These are phyloP conservation scores for Picea glauca DNA, from an alignment of 75 land plant genomes.

Conservation along the genomic window DNA sequence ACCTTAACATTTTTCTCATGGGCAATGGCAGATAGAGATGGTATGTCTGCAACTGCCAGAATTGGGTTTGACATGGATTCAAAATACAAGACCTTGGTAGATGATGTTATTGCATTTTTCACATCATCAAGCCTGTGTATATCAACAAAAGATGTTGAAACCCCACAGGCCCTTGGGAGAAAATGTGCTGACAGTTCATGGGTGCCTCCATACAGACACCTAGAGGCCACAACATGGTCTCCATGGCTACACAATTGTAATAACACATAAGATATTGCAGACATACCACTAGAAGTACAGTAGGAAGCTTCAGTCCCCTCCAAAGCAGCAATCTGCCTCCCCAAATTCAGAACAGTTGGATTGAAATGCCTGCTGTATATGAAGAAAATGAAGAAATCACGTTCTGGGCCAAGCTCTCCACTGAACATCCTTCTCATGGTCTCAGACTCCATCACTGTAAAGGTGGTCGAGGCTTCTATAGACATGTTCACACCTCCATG, in stretches of 20 bases:
- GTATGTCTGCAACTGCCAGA: constrained; percentile 72
- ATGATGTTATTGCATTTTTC: constrained; percentile 39
- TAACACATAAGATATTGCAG: constrained; percentile 72
- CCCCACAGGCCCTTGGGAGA: constrained; percentile 62
- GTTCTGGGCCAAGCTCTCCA: constrained; percentile 88
- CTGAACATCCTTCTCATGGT: constrained; percentile 77
- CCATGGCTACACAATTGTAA: constrained; percentile 75
- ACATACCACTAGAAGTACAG: constrained; percentile 93
- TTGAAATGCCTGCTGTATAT: constrained; percentile 96
- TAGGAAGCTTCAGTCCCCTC: constrained; percentile 97
- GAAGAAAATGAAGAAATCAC: constrained; percentile 91
- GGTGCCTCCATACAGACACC: constrained; percentile 82
- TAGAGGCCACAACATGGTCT: constrained; percentile 78
- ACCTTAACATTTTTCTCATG: constrained; percentile 62
- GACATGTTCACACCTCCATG: constrained; percentile 99
- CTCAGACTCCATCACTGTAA: constrained; percentile 97
- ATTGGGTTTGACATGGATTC: constrained; percentile 83
- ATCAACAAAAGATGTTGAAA: constrained; percentile 77
- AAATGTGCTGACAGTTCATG: constrained; percentile 81
- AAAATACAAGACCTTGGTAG: constrained; percentile 72
- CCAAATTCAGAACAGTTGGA: constrained; percentile 84
- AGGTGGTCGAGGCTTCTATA: constrained; percentile 91
- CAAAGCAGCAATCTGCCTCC: constrained; percentile 84
- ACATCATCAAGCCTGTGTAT: constrained; percentile 35
- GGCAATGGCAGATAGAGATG: constrained; percentile 49